Evolutionary conservation across 2,329 filamentous ascomycete genomes (phyloP).

Genomic region (Rutstroemia sydowiana): DNA sequence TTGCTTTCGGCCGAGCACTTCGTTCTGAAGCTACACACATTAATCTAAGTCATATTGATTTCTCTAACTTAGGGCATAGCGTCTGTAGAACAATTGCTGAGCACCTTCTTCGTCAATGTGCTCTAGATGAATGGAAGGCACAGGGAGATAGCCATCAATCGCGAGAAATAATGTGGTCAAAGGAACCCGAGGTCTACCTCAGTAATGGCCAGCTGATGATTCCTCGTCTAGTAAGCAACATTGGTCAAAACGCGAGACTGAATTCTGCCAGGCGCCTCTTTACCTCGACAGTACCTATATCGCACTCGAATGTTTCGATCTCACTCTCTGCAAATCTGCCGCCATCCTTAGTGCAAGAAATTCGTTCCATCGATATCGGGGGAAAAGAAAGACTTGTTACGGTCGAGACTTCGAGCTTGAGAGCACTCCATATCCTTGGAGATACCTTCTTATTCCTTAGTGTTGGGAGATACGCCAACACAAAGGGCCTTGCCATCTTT

Average conservation of each 20-base stretch:
- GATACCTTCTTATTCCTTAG: not conserved
- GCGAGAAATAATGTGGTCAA: constrained; percentile 12
- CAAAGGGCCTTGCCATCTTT: not conserved
- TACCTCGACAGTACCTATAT: not conserved
- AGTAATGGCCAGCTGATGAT: not conserved
- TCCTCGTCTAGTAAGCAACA: not conserved
- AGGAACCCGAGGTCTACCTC: constrained; percentile 16
- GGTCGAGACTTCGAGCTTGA: not conserved
- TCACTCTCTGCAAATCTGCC: not conserved
- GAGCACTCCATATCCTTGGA: not conserved
- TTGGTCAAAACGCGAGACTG: not conserved
- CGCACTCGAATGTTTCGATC: not conserved
- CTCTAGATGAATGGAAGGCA: not conserved
- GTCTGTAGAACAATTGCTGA: constrained; percentile 8
- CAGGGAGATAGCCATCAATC: not conserved
- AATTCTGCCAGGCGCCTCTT: not conserved
- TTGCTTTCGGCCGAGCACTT: constrained; percentile 13
- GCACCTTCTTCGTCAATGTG: constrained; percentile 11
- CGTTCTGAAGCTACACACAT: constrained; percentile 14
- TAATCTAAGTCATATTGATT: constrained; percentile 14
- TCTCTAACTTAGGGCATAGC: not conserved
- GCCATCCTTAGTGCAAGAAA: no score
- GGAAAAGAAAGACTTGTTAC: not conserved
- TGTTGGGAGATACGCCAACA: not conserved
- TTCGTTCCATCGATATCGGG: no score